Conservation (phyloP, 495 filamentous ascomycete genomes). For the Xylaria intraflava region DNA sequence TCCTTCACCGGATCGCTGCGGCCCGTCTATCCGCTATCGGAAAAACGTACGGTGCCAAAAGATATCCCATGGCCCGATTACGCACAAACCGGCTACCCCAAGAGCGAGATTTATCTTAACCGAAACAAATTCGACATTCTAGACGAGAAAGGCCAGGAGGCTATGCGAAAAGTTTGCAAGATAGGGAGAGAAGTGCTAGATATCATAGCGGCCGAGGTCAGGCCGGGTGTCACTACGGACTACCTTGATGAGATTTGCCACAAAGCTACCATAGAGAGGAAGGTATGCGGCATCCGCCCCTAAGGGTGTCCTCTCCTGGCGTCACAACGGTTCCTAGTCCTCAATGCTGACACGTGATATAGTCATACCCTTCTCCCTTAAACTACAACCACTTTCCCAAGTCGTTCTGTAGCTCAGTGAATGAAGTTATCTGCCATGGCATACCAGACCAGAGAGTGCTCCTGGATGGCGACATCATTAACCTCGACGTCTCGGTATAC, state of each 20-base stretch:
- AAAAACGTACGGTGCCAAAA: slow-evolving; percentile 64
- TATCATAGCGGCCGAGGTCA: slow-evolving; percentile 71
- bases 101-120: slow-evolving; percentile 66
- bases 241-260: slow-evolving; percentile 95
- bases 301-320: background rate
- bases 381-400: slow-evolving; percentile 98
- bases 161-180: slow-evolving; percentile 89
- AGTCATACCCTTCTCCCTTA: slow-evolving; percentile 94
- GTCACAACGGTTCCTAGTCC: slow-evolving; percentile 7
- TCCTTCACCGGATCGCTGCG: slow-evolving; percentile 71
- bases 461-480: slow-evolving; percentile 80
- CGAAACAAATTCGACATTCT: slow-evolving; percentile 77
- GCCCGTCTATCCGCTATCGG: slow-evolving; percentile 84
- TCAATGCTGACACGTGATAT: slow-evolving; percentile 14
- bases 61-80: slow-evolving; percentile 83
- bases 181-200: slow-evolving; percentile 89
- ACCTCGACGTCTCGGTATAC: slow-evolving; percentile 83
- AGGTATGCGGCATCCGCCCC: slow-evolving; percentile 49
- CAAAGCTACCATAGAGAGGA: slow-evolving; percentile 86
- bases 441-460: slow-evolving; percentile 77
- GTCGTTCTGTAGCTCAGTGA: slow-evolving; percentile 90
- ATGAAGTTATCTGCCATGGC: slow-evolving; percentile 95
- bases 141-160: slow-evolving; percentile 66
- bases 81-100: slow-evolving; percentile 72
- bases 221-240: slow-evolving; percentile 90